Evolutionary conservation across 371 early-diverging fungal genomes (phyloP).

Genomic region (Rhizopus arrhizus): DNA sequence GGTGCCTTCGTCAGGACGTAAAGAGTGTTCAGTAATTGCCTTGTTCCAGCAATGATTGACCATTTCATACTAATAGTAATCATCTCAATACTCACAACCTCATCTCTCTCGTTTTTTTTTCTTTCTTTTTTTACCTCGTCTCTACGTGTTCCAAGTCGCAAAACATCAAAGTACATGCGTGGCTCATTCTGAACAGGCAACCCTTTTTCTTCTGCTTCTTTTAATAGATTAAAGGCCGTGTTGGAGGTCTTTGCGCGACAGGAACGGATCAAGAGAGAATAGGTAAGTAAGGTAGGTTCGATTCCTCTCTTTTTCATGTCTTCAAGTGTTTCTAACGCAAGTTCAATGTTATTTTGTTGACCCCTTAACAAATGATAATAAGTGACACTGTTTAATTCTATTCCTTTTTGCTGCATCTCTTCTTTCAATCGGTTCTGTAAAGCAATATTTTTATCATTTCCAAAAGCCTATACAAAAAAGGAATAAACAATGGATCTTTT

Average conservation of each 20-base stretch:
- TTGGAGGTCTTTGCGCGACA: constrained; percentile 43
- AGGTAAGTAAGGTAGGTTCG: constrained; percentile 40
- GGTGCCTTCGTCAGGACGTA: constrained; percentile 67
- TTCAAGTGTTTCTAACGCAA: constrained; percentile 53
- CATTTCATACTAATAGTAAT: constrained; percentile 36
- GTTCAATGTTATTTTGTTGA: constrained; percentile 35
- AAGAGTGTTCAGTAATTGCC: constrained; percentile 35
- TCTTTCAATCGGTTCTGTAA: constrained; percentile 28
- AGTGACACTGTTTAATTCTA: constrained; percentile 32
- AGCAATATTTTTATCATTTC: constrained; percentile 24
- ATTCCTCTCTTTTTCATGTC: constrained; percentile 47
- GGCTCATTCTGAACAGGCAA: constrained; percentile 47
- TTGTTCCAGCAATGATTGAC: constrained; percentile 59
- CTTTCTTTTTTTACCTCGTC: constrained; percentile 35
- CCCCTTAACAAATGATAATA: constrained; percentile 54
- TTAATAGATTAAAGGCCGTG: constrained; percentile 50
- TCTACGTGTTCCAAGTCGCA: constrained; percentile 48
- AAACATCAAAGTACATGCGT: constrained; percentile 47
- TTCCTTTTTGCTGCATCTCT: constrained; percentile 40
- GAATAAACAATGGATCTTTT: neutral
- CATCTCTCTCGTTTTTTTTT: neutral
- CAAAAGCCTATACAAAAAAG: constrained; percentile 30
- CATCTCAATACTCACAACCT: neutral
- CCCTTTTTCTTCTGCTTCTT: constrained; percentile 51
- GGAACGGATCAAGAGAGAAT: constrained; percentile 38